phyloP scores from a whole-genome alignment of 164 flowering plant genomes.

The Vitis vinifera region DNA sequence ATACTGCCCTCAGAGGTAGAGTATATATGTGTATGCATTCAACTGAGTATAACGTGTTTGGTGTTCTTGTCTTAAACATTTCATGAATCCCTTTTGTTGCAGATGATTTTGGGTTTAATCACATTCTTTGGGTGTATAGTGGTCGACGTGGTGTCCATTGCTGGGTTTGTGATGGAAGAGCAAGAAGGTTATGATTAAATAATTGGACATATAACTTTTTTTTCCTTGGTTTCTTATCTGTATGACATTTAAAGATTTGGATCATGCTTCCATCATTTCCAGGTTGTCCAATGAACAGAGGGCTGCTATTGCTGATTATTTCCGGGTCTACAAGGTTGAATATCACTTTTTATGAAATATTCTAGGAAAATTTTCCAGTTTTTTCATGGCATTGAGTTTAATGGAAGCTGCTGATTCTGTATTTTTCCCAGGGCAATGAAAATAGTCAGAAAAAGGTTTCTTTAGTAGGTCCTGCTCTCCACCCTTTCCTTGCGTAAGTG shows the following conservation, averaged over 20 bases:
- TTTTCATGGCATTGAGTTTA: not conserved
- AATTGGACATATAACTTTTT: constrained; percentile 1
- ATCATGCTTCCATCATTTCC: constrained; percentile 8
- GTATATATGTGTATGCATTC: not conserved
- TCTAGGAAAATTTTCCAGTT: not conserved
- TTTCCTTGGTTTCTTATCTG: not conserved
- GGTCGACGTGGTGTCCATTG: constrained; percentile 99
- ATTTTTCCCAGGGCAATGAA: constrained; percentile 71
- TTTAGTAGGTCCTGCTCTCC: constrained; percentile 62
- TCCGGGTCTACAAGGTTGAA: constrained; percentile 83
- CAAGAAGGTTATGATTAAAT: constrained; percentile 69
- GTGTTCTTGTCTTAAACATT: not conserved
- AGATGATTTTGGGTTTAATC: constrained; percentile 95
- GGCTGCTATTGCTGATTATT: constrained; percentile 81
- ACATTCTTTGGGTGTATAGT: constrained; percentile 97
- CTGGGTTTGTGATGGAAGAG: constrained; percentile 98
- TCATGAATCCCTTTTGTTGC: constrained; percentile 17
- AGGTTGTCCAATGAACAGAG: constrained; percentile 92
- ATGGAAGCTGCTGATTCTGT: constrained; percentile 12
- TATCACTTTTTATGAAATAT: not conserved
- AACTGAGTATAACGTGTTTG: not conserved
- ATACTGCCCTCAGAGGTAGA: constrained; percentile 88
- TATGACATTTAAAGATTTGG: not conserved
- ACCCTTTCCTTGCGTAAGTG: constrained; percentile 92
- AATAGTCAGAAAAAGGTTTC: constrained; percentile 72